Conservation (phyloP, 352 stramenopile genomes). For the Phytopythium sindhum region DNA sequence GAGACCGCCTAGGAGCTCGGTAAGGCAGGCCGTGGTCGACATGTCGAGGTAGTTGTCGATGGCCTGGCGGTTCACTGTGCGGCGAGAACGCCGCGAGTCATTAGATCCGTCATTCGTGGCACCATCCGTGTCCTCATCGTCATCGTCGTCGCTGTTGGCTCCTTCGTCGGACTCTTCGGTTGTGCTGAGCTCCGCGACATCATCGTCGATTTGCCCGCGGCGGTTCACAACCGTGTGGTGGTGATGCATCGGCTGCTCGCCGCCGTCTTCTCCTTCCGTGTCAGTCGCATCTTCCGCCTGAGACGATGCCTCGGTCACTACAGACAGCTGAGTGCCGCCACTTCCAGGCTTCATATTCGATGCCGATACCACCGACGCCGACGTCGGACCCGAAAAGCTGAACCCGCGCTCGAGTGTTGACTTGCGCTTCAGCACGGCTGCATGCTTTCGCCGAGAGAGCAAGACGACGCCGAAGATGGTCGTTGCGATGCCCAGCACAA, state of each 20-base stretch:
- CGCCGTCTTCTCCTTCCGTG: conserved; percentile 8
- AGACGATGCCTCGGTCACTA: conserved; percentile 7
- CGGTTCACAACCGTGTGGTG: conserved; percentile 9
- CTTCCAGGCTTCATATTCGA: neutral
- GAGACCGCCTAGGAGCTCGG: conserved; percentile 57
- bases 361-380: neutral
- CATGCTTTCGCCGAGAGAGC: conserved; percentile 68
- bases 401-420: conserved; percentile 50
- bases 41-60: conserved; percentile 88
- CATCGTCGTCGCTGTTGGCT: conserved; percentile 32
- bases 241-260: conserved; percentile 5
- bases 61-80: conserved; percentile 63
- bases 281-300: conserved; percentile 9
- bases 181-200: conserved; percentile 11
- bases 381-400: conserved; percentile 47
- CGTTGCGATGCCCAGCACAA: conserved; percentile 75
- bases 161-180: conserved; percentile 31
- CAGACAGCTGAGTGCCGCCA: conserved; percentile 1
- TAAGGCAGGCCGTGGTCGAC: conserved; percentile 69
- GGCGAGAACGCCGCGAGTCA: conserved; percentile 18
- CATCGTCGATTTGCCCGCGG: conserved; percentile 9
- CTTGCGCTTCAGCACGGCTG: conserved; percentile 43
- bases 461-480: conserved; percentile 85
- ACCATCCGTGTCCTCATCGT: conserved; percentile 14
- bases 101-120: conserved; percentile 1